Conservation (phyloP, 148 eudicot species). For the Oxyria digyna region DNA sequence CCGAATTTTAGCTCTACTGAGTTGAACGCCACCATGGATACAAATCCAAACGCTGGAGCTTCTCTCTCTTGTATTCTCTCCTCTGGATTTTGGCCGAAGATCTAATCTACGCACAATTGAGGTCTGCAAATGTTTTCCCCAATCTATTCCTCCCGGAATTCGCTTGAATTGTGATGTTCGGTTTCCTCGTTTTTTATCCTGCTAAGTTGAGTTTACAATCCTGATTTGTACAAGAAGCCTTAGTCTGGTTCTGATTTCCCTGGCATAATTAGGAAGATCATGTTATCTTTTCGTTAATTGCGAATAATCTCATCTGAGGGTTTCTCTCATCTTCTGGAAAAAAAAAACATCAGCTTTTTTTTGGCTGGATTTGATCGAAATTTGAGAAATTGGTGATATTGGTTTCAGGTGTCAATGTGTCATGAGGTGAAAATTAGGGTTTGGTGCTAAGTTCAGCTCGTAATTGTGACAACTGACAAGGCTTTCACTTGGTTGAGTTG, state of each 20-base stretch:
- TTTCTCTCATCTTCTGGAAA: background rate
- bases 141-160: background rate
- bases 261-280: background rate
- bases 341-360: background rate
- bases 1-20: background rate
- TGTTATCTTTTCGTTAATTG: background rate
- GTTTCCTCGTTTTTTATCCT: background rate
- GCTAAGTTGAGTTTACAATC: background rate
- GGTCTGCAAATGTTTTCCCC: background rate
- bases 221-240: background rate
- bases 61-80: background rate
- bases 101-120: background rate
- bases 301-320: background rate
- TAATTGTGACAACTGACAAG: background rate
- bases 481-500: background rate
- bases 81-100: background rate
- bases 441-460: background rate
- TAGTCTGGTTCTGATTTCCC: background rate
- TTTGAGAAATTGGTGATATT: background rate
- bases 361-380: background rate
- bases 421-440: background rate
- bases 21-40: background rate
- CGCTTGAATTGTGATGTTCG: background rate
- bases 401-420: background rate
- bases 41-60: background rate